Evolutionary conservation across 345 rosid species (phyloP).

Genomic region (Eucalyptus cladocalyx): DNA sequence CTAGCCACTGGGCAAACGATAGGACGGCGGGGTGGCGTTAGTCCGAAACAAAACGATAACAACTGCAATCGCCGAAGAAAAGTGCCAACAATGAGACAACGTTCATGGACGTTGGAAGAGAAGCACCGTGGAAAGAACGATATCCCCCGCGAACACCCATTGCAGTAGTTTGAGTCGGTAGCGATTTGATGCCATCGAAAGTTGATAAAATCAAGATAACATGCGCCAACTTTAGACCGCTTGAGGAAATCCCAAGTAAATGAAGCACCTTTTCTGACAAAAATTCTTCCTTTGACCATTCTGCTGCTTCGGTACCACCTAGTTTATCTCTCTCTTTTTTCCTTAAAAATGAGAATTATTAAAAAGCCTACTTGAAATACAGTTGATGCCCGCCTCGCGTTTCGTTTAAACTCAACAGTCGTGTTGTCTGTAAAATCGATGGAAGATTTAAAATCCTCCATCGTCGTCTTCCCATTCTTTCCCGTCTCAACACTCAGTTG

Average conservation of each 20-base stretch:
- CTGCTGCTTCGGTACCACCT: not conserved
- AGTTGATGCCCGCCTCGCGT: constrained; percentile 10
- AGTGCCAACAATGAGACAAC: not conserved
- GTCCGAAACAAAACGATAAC: not conserved
- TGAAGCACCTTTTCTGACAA: not conserved
- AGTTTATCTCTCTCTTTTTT: not conserved
- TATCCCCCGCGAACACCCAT: not conserved
- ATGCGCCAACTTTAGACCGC: not conserved
- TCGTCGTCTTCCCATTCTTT: not conserved
- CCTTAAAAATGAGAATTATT: not conserved
- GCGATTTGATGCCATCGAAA: not conserved
- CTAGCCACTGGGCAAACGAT: not conserved
- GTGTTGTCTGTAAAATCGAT: not conserved
- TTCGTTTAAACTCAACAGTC: not conserved
- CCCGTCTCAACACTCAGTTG: not conserved
- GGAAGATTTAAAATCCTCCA: not conserved
- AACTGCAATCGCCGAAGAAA: not conserved
- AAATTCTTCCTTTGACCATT: not conserved
- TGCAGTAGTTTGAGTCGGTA: not conserved
- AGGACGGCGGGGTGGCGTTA: not conserved
- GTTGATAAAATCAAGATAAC: not conserved
- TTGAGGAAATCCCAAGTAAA: not conserved
- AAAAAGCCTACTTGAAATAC: not conserved
- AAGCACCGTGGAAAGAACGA: not conserved
- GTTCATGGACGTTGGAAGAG: not conserved